Base-by-base conservation (phyloP, 2,329 filamentous ascomycete genomes). In the Monilinia fructigena region DNA sequence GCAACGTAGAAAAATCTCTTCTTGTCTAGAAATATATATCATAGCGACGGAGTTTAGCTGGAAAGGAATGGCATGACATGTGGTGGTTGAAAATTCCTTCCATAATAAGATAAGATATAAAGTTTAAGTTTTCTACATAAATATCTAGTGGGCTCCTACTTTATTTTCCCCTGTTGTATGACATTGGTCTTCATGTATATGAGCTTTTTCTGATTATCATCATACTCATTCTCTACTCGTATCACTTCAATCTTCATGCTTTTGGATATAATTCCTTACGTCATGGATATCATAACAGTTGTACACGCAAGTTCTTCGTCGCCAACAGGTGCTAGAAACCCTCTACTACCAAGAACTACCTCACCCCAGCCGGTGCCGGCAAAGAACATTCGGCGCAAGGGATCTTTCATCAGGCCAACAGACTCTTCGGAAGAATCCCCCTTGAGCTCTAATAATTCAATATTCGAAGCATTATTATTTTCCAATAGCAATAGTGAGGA, bases 341-440 rank as follows among this genome's bases (percentile, higher is more conserved):
- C 69, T 60, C 64, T 72, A 26, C 67, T 66, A 52, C 61, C 65
- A 28, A 63, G 59, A 50, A 38, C 66, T 18, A 69, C 54, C 59
- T 63, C 66, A 35, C 61, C 68, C 31, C 68, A 69, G 66, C 52
- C 68, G 55, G 65, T 63, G 35, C 63, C 69, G 6, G 61, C 38
- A 3, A 74, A 73, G 63, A 67, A 71, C 45, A 62, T 80, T 67
- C 76, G 74, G 63, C 63, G 75, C 58, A 75, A 78, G 73, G 63
- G 55, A 28, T 75, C 74, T 20, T 75, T 75, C 65, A 54, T 72
- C 10, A 67, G 69, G 6, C 71, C 65, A 26, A 55, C 66, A 3
- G 77, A 79, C 67, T 79, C 78, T 3, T 79, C 78, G 1, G 77
- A 79, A 59, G 75, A 74, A 18, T 70, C 69, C 31, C 75, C 77